A percentile compares a stretch with the other conserved stretches of the same genome.
Evolutionary conservation across 2,329 filamentous ascomycete genomes (phyloP).

Genomic region (Dendryphion nanum): DNA sequence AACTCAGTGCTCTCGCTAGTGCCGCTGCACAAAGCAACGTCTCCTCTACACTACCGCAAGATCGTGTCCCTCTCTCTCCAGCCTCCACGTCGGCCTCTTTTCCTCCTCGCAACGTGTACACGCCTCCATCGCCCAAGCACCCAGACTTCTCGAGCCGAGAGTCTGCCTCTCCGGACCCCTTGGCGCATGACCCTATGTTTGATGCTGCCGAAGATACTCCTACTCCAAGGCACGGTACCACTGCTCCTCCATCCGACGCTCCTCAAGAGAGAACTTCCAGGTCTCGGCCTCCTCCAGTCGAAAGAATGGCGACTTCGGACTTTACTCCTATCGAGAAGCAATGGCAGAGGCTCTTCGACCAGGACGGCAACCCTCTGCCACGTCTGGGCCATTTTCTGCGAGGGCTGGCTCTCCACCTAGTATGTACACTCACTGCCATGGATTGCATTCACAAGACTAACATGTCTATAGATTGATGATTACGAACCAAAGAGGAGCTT

Average conservation of each 20-base stretch:
- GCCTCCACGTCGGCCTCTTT: constrained; percentile 49
- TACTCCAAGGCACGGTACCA: constrained; percentile 25
- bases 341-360: constrained; percentile 75
- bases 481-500: constrained; percentile 66
- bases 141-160: constrained; percentile 29
- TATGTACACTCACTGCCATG: constrained; percentile 40
- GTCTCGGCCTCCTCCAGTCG: constrained; percentile 23
- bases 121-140: constrained; percentile 54
- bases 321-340: constrained; percentile 59
- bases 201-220: constrained; percentile 30
- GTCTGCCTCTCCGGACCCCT: constrained; percentile 37
- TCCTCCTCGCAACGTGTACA: constrained; percentile 50
- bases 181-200: constrained; percentile 28
- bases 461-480: constrained; percentile 60
- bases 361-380: constrained; percentile 63
- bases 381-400: constrained; percentile 69
- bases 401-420: constrained; percentile 72
- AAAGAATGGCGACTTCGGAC: constrained; percentile 30
- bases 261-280: constrained; percentile 18
- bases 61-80: constrained; percentile 40
- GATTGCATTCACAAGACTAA: constrained; percentile 6
- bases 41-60: constrained; percentile 35
- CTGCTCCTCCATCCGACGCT: constrained; percentile 22
- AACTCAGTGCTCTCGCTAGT: constrained; percentile 39
- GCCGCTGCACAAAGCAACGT: constrained; percentile 25